Percentiles rank a stretch among this genome's conserved stretches.
Conservation (phyloP, 768 basidiomycete species). For the Strobilomyces confusus region DNA sequence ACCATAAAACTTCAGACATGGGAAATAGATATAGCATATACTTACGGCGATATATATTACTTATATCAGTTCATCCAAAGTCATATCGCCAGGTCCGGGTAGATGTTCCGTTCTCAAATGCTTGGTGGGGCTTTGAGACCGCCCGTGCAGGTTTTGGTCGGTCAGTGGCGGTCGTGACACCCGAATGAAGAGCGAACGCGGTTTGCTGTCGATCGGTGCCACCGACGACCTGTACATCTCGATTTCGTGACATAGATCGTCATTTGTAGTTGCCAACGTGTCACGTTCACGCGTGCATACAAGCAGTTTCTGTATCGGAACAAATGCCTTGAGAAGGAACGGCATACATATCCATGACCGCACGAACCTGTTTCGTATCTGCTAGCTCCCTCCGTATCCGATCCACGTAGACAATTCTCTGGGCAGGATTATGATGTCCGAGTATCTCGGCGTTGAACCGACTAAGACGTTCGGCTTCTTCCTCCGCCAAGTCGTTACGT, state of each 20-base stretch:
- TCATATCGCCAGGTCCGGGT: slow-evolving; percentile 46
- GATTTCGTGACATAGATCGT: slow-evolving; percentile 50
- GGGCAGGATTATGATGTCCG: slow-evolving; percentile 79
- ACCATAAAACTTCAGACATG: too few relatives aligned
- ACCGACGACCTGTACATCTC: slow-evolving; percentile 58
- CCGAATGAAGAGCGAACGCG: slow-evolving; percentile 46
- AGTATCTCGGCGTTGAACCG: slow-evolving; percentile 83
- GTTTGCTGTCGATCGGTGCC: slow-evolving; percentile 46
- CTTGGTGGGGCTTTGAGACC: slow-evolving; percentile 11
- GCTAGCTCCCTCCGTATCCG: slow-evolving; percentile 76
- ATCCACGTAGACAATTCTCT: slow-evolving; percentile 85
- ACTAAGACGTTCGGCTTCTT: slow-evolving; percentile 71
- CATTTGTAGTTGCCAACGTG: slow-evolving; percentile 37
- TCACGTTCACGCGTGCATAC: slow-evolving; percentile 48
- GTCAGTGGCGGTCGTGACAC: slow-evolving; percentile 47
- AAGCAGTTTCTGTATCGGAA: slow-evolving; percentile 43
- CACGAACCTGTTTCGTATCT: slow-evolving; percentile 72
- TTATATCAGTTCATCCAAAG: slow-evolving; percentile 43
- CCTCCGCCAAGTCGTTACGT: slow-evolving; percentile 74
- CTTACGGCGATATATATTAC: background rate
- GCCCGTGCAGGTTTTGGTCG: slow-evolving; percentile 38
- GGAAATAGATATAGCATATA: slow-evolving; percentile 15
- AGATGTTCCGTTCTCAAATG: slow-evolving; percentile 30
- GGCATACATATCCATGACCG: background rate
- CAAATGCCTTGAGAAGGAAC: background rate